These are phyloP conservation scores for Syncephalastrum racemosum DNA, from an alignment of 371 early-diverging fungal genomes.

Conservation along the genomic window DNA sequence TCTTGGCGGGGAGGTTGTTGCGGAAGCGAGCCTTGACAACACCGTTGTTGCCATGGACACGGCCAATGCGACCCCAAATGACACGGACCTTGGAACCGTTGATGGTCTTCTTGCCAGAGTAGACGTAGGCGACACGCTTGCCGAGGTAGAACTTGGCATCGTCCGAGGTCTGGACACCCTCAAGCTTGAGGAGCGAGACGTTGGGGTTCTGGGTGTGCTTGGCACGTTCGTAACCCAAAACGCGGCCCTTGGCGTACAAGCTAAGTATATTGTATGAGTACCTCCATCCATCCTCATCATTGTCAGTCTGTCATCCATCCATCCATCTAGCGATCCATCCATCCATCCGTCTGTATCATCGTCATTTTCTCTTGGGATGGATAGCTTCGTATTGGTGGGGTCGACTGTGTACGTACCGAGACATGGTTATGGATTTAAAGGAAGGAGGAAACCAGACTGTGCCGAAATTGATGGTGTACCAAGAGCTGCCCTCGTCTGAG, in stretches of 20 bases:
- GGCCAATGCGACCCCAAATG: conserved; percentile 96
- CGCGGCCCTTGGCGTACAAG: conserved; percentile 96
- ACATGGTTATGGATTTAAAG: no score
- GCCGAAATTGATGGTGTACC: no score
- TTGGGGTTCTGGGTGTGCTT: conserved; percentile 90
- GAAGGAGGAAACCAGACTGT: no score
- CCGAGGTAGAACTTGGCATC: conserved; percentile 91
- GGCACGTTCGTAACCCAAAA: conserved; percentile 92
- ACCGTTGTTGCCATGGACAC: conserved; percentile 95
- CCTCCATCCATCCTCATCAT: conserved; percentile 14
- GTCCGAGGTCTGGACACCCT: conserved; percentile 87
- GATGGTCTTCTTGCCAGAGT: conserved; percentile 85
- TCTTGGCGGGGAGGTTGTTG: conserved; percentile 93
- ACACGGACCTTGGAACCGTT: conserved; percentile 93
- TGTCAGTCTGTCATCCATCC: conserved; percentile 2
- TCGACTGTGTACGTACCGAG: no score
- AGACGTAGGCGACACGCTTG: conserved; percentile 83
- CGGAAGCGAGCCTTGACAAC: conserved; percentile 96
- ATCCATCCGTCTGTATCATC: background rate
- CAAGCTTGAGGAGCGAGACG: conserved; percentile 90
- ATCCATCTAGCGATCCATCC: conserved; percentile 15
- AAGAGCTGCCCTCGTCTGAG: no score
- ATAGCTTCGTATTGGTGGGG: no score
- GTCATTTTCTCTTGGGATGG: background rate
- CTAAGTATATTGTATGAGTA: conserved; percentile 47